phyloP scores from a whole-genome alignment of 2,329 filamentous ascomycete species.

The Myriangium duriaei region DNA sequence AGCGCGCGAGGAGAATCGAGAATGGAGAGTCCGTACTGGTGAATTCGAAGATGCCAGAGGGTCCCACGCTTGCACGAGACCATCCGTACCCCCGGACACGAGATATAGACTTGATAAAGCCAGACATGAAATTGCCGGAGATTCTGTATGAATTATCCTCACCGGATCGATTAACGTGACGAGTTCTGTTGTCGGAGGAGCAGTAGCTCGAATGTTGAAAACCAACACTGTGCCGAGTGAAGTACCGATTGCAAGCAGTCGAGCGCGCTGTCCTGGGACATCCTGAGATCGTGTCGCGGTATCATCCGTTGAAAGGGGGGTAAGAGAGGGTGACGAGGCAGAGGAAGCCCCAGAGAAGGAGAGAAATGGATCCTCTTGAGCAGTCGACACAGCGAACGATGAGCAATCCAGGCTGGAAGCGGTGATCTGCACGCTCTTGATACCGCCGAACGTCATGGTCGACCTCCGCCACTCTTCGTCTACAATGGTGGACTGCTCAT shows the following conservation, averaged over 20 bases:
- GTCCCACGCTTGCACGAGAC: slow-evolving; percentile 93
- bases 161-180: slow-evolving; percentile 54
- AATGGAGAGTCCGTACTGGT: slow-evolving; percentile 77
- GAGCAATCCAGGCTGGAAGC: slow-evolving; percentile 63
- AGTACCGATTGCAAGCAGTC: slow-evolving; percentile 72
- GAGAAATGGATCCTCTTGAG: slow-evolving; percentile 66
- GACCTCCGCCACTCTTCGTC: slow-evolving; percentile 55
- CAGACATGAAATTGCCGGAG: slow-evolving; percentile 71
- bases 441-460: slow-evolving; percentile 47
- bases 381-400: slow-evolving; percentile 54
- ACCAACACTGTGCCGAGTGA: slow-evolving; percentile 62
- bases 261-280: slow-evolving; percentile 72
- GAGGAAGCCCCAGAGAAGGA: slow-evolving; percentile 43
- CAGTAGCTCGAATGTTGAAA: slow-evolving; percentile 68
- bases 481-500: slow-evolving; percentile 16
- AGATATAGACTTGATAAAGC: slow-evolving; percentile 77
- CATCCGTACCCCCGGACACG: slow-evolving; percentile 87
- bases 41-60: slow-evolving; percentile 68
- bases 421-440: slow-evolving; percentile 51
- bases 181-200: slow-evolving; percentile 41
- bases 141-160: slow-evolving; percentile 80
- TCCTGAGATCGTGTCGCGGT: slow-evolving; percentile 40
- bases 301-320: slow-evolving; percentile 37
- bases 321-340: slow-evolving; percentile 41
- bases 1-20: slow-evolving; percentile 67